Percentiles rank a stretch among this genome's conserved stretches.
Conservation (phyloP, 2,329 filamentous ascomycete species). For the Aspergillus clavatus region DNA sequence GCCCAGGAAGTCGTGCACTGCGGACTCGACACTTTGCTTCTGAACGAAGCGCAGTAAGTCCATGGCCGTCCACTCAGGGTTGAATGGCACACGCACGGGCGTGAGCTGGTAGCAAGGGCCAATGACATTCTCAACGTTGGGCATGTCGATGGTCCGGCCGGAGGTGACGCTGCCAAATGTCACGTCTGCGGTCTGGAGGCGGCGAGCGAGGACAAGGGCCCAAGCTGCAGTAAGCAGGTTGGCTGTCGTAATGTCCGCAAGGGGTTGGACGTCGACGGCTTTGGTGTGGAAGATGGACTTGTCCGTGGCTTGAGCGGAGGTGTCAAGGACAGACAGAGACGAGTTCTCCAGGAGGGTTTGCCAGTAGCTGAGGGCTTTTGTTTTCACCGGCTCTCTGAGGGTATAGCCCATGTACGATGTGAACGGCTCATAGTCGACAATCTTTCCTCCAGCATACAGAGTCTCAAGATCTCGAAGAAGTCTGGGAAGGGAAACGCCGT, state of each 20-base stretch:
- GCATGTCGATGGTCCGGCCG: slow-evolving; percentile 54
- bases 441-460: slow-evolving; percentile 39
- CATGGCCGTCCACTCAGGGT: slow-evolving; percentile 43
- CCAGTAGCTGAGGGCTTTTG: slow-evolving; percentile 49
- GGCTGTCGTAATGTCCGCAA: slow-evolving; percentile 54
- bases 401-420: slow-evolving; percentile 37
- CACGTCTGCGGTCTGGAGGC: slow-evolving; percentile 48
- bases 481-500: slow-evolving; percentile 58
- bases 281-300: slow-evolving; percentile 23
- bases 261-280: slow-evolving; percentile 37
- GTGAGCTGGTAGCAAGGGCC: slow-evolving; percentile 55
- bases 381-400: slow-evolving; percentile 29
- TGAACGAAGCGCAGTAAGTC: slow-evolving; percentile 50
- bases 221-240: slow-evolving; percentile 60
- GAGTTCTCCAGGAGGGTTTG: slow-evolving; percentile 51
- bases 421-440: slow-evolving; percentile 36
- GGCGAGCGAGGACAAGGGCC: slow-evolving; percentile 55
- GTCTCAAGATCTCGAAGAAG: slow-evolving; percentile 55
- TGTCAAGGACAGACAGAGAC: slow-evolving; percentile 35
- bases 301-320: slow-evolving; percentile 16
- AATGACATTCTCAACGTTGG: slow-evolving; percentile 50
- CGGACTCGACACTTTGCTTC: slow-evolving; percentile 49
- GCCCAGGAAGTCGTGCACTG: slow-evolving; percentile 50
- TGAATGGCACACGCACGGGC: slow-evolving; percentile 55
- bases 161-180: slow-evolving; percentile 61